These are phyloP conservation scores for Aphanomyces invadans DNA, from an alignment of 352 stramenopile species.

Conservation along the genomic window DNA sequence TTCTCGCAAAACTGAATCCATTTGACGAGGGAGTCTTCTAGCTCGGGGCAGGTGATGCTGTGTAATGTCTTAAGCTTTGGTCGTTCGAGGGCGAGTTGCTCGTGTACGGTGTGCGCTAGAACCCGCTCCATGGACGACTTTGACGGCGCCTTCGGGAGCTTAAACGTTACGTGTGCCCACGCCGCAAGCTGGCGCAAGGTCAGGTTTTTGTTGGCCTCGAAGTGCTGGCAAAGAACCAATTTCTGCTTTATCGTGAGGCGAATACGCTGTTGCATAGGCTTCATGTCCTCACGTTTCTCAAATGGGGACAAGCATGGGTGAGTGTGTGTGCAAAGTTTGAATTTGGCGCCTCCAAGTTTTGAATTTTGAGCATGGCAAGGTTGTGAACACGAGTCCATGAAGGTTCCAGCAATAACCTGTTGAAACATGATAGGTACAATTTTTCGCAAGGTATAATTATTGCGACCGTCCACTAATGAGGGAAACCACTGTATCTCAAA, in stretches of 20 bases:
- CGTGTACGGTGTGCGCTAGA: no score
- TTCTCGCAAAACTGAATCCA: neutral
- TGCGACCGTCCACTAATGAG: no score
- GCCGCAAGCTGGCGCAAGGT: neutral
- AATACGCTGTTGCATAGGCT: neutral
- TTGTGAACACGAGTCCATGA: no score
- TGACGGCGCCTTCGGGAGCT: neutral
- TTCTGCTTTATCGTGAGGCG: neutral
- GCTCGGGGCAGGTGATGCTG: neutral
- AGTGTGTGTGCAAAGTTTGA: no score
- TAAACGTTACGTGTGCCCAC: neutral
- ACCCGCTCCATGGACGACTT: neutral
- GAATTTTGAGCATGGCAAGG: no score
- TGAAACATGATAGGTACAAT: no score
- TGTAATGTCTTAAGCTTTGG: neutral
- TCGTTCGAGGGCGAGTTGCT: neutral
- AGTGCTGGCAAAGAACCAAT: neutral
- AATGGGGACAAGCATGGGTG: no score
- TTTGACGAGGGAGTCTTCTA: neutral
- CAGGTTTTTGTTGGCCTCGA: neutral
- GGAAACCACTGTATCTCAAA: no score
- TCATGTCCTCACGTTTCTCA: no score
- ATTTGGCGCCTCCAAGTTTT: no score
- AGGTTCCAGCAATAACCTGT: no score
- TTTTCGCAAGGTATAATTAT: no score